A percentile compares a stretch with the other conserved stretches of the same genome.
These are phyloP conservation scores for Schizophyllum commune DNA, from an alignment of 1,284 basidiomycete species.

Conservation along the genomic window DNA sequence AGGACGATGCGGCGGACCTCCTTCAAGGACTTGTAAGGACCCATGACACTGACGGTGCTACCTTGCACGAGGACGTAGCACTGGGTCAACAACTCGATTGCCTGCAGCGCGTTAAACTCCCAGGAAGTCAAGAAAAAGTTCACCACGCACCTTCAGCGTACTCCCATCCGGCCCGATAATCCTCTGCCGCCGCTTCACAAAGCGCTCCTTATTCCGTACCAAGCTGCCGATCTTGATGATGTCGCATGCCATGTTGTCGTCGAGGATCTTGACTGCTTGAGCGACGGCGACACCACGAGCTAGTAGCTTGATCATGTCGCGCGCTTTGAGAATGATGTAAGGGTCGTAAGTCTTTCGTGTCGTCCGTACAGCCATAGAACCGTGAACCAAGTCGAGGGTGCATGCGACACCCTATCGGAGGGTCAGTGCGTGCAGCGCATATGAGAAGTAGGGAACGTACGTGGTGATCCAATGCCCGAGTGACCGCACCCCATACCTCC, in stretches of 20 bases:
- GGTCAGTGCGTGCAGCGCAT: slow-evolving; percentile 1
- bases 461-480: slow-evolving; percentile 75
- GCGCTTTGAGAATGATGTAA: slow-evolving; percentile 91
- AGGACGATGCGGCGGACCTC: slow-evolving; percentile 93
- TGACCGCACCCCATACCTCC: slow-evolving; percentile 94
- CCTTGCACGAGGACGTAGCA: slow-evolving; percentile 99
- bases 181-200: slow-evolving; percentile 92
- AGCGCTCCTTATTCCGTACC: slow-evolving; percentile 94
- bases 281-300: slow-evolving; percentile 82
- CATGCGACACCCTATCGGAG: slow-evolving; percentile 72
- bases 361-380: slow-evolving; percentile 95
- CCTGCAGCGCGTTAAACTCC: slow-evolving; percentile 38
- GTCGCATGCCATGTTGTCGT: slow-evolving; percentile 90
- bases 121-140: not conserved
- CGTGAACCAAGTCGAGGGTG: slow-evolving; percentile 92
- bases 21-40: slow-evolving; percentile 90
- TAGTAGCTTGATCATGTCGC: slow-evolving; percentile 93
- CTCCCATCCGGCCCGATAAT: slow-evolving; percentile 97
- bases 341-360: slow-evolving; percentile 97
- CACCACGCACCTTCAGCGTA: slow-evolving; percentile 78
- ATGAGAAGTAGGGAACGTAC: slow-evolving; percentile 31
- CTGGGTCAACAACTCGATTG: slow-evolving; percentile 93
- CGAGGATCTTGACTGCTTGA: slow-evolving; percentile 87
- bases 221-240: slow-evolving; percentile 97
- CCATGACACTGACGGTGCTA: slow-evolving; percentile 97